Evolutionary conservation across 2,329 filamentous ascomycete genomes (phyloP).

Genomic region (Cryphonectria radicalis): DNA sequence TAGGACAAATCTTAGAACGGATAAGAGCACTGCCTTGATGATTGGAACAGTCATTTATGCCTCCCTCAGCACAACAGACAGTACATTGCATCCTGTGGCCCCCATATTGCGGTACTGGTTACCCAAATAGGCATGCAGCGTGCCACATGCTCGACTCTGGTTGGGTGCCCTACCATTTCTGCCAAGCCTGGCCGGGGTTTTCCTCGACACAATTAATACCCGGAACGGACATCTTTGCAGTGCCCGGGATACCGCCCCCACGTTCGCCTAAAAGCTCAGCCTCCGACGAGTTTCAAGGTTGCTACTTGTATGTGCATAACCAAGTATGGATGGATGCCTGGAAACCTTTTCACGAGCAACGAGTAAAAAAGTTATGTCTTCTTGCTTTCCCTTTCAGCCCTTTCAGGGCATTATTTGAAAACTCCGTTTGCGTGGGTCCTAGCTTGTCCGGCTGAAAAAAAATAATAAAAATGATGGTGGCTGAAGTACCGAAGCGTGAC

Average conservation of each 20-base stretch:
- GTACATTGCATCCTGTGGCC: neutral
- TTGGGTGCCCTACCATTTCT: neutral
- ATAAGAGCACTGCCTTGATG: neutral
- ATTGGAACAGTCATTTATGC: neutral
- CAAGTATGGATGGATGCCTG: too few relatives aligned
- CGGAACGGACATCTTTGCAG: neutral
- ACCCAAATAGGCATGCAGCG: slow-evolving; percentile 1
- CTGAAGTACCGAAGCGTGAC: neutral
- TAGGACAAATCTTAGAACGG: neutral
- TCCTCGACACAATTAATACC: neutral
- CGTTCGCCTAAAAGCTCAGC: neutral
- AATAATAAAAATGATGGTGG: neutral
- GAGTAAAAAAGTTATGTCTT: too few relatives aligned
- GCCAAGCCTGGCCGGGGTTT: neutral
- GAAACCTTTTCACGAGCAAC: too few relatives aligned
- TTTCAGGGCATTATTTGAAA: too few relatives aligned
- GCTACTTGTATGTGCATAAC: too few relatives aligned
- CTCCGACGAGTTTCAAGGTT: neutral
- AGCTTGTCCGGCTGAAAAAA: neutral
- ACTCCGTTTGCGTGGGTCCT: neutral
- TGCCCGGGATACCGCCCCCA: neutral
- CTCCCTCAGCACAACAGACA: neutral
- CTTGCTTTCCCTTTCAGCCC: too few relatives aligned
- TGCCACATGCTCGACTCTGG: neutral
- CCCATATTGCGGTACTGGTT: slow-evolving; percentile 8